Evolutionary conservation across 768 basidiomycete species (phyloP), one percentile per base, ranked within the genome.

Genomic region (Lactifluus piperatus): DNA sequence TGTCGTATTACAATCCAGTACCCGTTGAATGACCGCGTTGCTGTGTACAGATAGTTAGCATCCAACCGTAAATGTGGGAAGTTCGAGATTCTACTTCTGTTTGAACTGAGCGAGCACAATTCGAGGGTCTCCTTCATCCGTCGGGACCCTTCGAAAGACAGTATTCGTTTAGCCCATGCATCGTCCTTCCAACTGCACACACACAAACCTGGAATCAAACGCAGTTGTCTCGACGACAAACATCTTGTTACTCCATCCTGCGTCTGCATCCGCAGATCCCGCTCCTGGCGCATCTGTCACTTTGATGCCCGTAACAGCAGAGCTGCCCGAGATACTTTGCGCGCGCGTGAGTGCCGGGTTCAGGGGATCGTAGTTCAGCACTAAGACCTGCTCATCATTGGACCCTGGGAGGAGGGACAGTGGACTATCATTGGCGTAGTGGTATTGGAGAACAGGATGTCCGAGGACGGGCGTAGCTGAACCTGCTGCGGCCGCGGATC

Each of bases 361-460:
- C 16, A 61, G 60, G n/a, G 82, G 78, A 62, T 86, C 81, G 64
- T 81, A 84, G 70, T 89, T 81, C 44, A 93, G 76, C 26, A 93
- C 76, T 2, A 93, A 74, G 24, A 92, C 83, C 65, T 86, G 86
- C 69, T 90, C 88, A 52, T 80, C 76, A 11, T 79, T 73, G 41
- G 76, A 75, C 36, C 74, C 78, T 5, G 86, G 84, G 41, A 89
- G 71, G 13, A 91, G 71, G 11, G 80, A 71, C n/a, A 81, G 70
- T 3, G 88, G 84, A 0, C 84, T 77, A 67, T 93, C 91, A 65
- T 93, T 88, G 20, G 81, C 79, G 67, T 88, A 92, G 65, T 88
- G 86, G 68, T 91, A 91, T 65, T 91, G 85, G 18, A 93, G 83
- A 44, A 75, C 72, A 5, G 88, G 86, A 67, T 92, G 90, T 11